Evolutionary conservation across 805 yeast genomes (phyloP).

Genomic region (Zygoascus flipseniorum): DNA sequence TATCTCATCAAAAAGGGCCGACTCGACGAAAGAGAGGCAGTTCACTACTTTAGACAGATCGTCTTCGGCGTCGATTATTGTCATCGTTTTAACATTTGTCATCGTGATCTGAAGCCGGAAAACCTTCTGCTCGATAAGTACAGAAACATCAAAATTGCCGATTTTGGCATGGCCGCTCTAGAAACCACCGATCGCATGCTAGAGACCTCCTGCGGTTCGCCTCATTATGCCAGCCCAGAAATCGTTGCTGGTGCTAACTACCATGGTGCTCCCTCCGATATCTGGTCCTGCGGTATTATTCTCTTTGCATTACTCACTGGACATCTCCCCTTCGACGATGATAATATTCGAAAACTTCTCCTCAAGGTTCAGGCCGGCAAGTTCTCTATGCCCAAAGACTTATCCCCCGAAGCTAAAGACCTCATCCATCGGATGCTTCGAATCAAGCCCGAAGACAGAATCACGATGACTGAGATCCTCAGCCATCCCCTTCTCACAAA

Average conservation of each 20-base stretch:
- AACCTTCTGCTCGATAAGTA: slow-evolving; percentile 71
- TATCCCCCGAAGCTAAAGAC: slow-evolving; percentile 81
- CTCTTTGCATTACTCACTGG: slow-evolving; percentile 91
- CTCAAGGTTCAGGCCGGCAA: slow-evolving; percentile 87
- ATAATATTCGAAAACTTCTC: slow-evolving; percentile 77
- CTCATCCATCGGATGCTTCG: slow-evolving; percentile 71
- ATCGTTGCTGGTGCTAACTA: slow-evolving; percentile 91
- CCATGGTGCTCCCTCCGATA: slow-evolving; percentile 95
- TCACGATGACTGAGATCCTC: slow-evolving; percentile 66
- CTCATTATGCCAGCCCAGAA: slow-evolving; percentile 98
- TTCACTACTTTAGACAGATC: slow-evolving; percentile 80
- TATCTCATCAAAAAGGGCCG: slow-evolving; percentile 82
- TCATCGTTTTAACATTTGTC: slow-evolving; percentile 81
- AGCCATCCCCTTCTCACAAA: slow-evolving; percentile 74
- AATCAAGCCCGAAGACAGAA: slow-evolving; percentile 74
- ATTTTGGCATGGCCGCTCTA: slow-evolving; percentile 98
- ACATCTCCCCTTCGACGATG: slow-evolving; percentile 94
- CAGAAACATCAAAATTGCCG: slow-evolving; percentile 90
- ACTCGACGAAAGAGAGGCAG: slow-evolving; percentile 82
- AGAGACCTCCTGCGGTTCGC: slow-evolving; percentile 96
- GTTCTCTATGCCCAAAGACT: slow-evolving; percentile 70
- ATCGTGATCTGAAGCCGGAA: slow-evolving; percentile 80
- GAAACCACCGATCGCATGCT: slow-evolving; percentile 73
- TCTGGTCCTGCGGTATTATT: slow-evolving; percentile 97
- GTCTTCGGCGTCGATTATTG: slow-evolving; percentile 76